Evolutionary conservation across 2,329 filamentous ascomycete species (phyloP).

Genomic region (Lojkania enalia): DNA sequence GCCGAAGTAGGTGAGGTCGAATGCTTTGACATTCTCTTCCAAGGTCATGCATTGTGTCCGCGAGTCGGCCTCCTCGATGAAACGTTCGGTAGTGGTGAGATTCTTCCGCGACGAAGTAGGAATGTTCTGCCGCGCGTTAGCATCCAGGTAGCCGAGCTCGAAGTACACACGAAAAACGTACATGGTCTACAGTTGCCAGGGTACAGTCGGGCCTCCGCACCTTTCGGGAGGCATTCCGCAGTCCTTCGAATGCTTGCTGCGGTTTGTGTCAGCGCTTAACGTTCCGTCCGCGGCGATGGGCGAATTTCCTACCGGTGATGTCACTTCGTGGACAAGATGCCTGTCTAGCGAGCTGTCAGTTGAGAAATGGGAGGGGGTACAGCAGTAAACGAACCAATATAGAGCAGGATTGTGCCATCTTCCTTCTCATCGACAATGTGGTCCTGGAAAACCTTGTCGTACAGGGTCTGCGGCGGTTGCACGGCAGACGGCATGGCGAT

Average conservation of each 20-base stretch:
- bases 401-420: conserved; percentile 88
- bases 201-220: conserved; percentile 96
- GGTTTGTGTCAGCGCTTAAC: conserved; percentile 17
- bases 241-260: conserved; percentile 94
- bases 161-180: conserved; percentile 53
- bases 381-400: conserved; percentile 72
- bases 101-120: conserved; percentile 88
- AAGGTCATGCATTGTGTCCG: conserved; percentile 92
- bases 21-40: conserved; percentile 96
- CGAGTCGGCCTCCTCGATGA: conserved; percentile 94
- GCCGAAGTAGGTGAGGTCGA: conserved; percentile 95
- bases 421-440: conserved; percentile 95
- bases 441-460: conserved; percentile 95
- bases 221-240: conserved; percentile 83
- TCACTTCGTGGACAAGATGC: conserved; percentile 98
- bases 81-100: conserved; percentile 90
- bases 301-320: conserved; percentile 73
- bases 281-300: conserved; percentile 2
- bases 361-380: conserved; percentile 1
- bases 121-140: conserved; percentile 68
- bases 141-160: conserved; percentile 1
- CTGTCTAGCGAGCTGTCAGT: conserved; percentile 63
- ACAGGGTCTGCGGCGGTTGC: conserved; percentile 77
- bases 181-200: conserved; percentile 93
- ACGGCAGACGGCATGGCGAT: conserved; percentile 75